phyloP scores from a whole-genome alignment of 2,329 filamentous ascomycete genomes.

The Ceratocystis cubensis region DNA sequence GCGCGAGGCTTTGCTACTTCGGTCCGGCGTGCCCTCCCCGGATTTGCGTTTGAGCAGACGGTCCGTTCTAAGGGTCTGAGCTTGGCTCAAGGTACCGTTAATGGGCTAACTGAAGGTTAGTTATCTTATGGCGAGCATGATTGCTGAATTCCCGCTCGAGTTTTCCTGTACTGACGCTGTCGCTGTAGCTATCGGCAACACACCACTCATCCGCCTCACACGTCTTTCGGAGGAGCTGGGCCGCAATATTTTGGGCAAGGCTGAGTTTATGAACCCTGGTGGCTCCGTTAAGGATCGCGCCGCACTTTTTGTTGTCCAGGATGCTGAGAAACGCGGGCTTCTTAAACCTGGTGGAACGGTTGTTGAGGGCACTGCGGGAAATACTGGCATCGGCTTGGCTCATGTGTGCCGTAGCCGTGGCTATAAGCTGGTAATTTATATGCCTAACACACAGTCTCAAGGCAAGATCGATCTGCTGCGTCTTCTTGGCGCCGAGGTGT shows the following conservation, averaged over 20 bases:
- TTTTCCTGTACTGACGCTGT: neutral
- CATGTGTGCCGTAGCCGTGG: constrained; percentile 88
- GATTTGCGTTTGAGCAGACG: constrained; percentile 69
- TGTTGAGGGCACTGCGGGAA: constrained; percentile 92
- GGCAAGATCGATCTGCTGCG: constrained; percentile 92
- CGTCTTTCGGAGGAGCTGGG: constrained; percentile 79
- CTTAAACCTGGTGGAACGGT: constrained; percentile 81
- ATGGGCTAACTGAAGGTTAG: constrained; percentile 70
- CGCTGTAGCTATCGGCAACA: constrained; percentile 79
- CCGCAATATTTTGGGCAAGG: constrained; percentile 89
- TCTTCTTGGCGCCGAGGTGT: constrained; percentile 84
- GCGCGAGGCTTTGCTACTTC: constrained; percentile 55
- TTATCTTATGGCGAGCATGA: neutral
- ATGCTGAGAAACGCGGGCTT: constrained; percentile 80
- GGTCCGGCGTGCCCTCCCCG: constrained; percentile 44
- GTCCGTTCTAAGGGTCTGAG: constrained; percentile 58
- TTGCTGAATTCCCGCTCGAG: neutral
- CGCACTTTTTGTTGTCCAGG: constrained; percentile 82
- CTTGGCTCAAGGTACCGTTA: constrained; percentile 64
- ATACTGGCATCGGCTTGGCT: constrained; percentile 93
- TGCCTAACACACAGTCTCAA: constrained; percentile 97
- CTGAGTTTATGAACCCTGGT: constrained; percentile 97
- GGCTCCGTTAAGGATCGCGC: constrained; percentile 94
- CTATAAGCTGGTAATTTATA: constrained; percentile 96
- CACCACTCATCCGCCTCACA: constrained; percentile 82